Conservation (phyloP, 495 filamentous ascomycete species). For the Viridothelium virens region DNA sequence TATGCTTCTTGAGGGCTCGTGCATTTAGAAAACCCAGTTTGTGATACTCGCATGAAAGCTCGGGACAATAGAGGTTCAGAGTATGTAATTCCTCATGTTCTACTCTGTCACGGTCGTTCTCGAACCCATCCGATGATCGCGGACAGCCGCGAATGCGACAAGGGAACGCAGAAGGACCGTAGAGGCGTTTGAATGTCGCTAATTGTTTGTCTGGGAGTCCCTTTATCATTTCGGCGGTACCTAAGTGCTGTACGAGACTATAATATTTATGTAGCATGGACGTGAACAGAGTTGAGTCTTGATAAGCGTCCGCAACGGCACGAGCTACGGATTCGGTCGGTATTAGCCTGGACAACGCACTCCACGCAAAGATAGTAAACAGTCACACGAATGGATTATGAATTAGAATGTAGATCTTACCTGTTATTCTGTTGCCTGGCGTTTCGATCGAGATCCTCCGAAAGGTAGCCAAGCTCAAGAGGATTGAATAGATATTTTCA, state of each 20-base stretch:
- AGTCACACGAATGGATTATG: not conserved
- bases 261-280: not conserved
- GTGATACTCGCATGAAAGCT: not conserved
- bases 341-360: not conserved
- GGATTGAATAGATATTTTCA: not conserved
- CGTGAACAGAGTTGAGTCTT: not conserved
- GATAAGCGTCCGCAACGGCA: not conserved
- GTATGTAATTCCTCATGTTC: conserved; percentile 1
- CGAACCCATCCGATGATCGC: conserved; percentile 1
- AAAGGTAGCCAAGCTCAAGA: not conserved
- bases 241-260: not conserved
- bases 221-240: not conserved
- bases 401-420: not conserved
- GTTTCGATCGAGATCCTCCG: not conserved
- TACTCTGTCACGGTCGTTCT: not conserved
- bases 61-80: conserved; percentile 2
- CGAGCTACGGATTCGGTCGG: not conserved
- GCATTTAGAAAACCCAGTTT: conserved; percentile 2
- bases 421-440: not conserved
- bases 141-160: not conserved
- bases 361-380: not conserved
- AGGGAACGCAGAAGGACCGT: not conserved
- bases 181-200: not conserved
- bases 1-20: not conserved
- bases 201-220: not conserved